A percentile compares a stretch with the other conserved stretches of the same genome.
Conservation (phyloP, 1,284 basidiomycete genomes). For the Neotropicomus parvogracilis region DNA sequence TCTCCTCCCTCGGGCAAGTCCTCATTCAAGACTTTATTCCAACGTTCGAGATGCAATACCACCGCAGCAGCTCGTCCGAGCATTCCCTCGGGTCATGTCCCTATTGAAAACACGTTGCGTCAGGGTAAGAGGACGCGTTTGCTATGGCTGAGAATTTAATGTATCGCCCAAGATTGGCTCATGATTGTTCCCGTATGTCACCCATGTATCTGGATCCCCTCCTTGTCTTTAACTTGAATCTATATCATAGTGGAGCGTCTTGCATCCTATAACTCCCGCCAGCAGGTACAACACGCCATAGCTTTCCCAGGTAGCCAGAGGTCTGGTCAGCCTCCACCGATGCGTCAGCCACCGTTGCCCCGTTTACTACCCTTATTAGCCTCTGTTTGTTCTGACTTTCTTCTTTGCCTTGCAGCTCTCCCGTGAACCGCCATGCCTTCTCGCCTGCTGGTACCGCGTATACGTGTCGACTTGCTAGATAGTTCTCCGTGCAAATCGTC, state of each 20-base stretch:
- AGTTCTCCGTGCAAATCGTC: conserved; percentile 3
- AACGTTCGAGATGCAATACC: conserved; percentile 29
- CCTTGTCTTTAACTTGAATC: conserved; percentile 12
- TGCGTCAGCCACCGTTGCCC: conserved; percentile 26
- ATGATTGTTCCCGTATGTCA: conserved; percentile 23
- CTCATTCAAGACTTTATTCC: conserved; percentile 29
- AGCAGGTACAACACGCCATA: neutral
- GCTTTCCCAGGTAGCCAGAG: neutral
- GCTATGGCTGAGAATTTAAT: conserved; percentile 33
- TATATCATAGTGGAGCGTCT: conserved; percentile 12
- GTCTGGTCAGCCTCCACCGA: conserved; percentile 25
- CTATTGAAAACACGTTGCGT: conserved; percentile 23
- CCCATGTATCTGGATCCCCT: conserved; percentile 21
- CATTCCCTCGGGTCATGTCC: conserved; percentile 20
- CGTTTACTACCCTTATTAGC: conserved; percentile 4
- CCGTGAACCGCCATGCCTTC: conserved; percentile 16
- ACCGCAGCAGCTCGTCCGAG: conserved; percentile 13
- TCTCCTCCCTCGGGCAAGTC: conserved; percentile 19
- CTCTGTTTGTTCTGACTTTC: conserved; percentile 11
- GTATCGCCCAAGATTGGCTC: conserved; percentile 8
- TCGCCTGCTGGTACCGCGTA: conserved; percentile 22
- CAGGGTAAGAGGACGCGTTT: conserved; percentile 32
- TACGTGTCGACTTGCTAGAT: conserved; percentile 21
- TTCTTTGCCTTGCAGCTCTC: conserved; percentile 4
- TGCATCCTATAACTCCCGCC: neutral